Evolutionary conservation across 2,329 filamentous ascomycete species (phyloP), one percentile per base, ranked within the genome.

Genomic region (Rhynchosporium graminicola): DNA sequence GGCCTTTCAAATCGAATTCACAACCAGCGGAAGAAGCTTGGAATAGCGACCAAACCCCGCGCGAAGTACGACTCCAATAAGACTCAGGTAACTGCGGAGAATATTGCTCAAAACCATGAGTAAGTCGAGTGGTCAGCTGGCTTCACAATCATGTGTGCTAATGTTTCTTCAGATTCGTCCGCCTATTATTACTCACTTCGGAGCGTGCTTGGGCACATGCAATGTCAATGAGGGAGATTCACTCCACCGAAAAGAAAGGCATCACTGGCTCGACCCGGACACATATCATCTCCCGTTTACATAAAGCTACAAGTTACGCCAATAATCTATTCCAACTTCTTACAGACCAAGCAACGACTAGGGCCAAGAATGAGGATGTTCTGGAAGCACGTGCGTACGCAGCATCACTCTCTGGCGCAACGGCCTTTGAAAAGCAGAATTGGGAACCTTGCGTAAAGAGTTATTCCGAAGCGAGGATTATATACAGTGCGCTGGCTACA

Each of bases 141-240:
- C 13, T 26, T 38, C 28, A 20, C 13, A 12, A 12, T 43, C 1
- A 26, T 28, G 43, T 57, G 47, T 51, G 12, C 65, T 71, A 60
- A 73, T 38, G 1, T 13, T 13, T 47, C 50, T 48, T 6, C 38
- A 96, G 91, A 76, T 91, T 87, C 77, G 84, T 88, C 55, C 83
- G 89, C 68, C 81, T 97, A n/a, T 81, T 94, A 38, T 82, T 99
- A 61, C 86, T 97, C 72, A 90, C 87, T 45, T 87, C 93, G 64
- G 95, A 99, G 79, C 86, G 95, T 67, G 91, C 93, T 57, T 98
- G 92, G 91, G 94, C 95, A 43, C 89, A 97, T 76, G 94, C 93
- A 62, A 96, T 98, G 92, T 87, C 90, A 74, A 92, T 97, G 83
- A 97, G 96, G 77, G 85, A 91, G 3, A 80, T 86, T 26, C 91